A percentile compares a stretch with the other conserved stretches of the same genome.
Evolutionary conservation across 2,329 filamentous ascomycete genomes (phyloP).

Genomic region (Aspergillus spinulosporus): DNA sequence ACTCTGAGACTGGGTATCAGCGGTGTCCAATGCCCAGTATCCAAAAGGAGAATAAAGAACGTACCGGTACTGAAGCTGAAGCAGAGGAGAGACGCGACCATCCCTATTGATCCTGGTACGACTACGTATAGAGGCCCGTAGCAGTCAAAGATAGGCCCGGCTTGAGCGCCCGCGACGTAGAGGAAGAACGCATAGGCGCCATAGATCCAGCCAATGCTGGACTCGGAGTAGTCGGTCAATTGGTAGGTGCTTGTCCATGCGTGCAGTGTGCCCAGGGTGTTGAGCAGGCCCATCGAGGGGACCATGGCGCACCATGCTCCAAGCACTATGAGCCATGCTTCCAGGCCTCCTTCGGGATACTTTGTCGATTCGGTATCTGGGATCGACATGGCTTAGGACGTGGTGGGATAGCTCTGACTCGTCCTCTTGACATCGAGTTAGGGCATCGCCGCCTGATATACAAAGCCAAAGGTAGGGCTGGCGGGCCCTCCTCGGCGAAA

Average conservation of each 20-base stretch:
- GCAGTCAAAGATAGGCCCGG: constrained; percentile 22
- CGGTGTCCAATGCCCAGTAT: not conserved
- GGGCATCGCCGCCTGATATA: not conserved
- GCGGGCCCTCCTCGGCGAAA: not conserved
- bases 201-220: constrained; percentile 45
- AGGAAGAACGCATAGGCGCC: constrained; percentile 43
- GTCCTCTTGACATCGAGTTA: not conserved
- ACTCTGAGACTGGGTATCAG: constrained; percentile 29
- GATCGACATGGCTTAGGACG: not conserved
- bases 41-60: not conserved
- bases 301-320: constrained; percentile 43
- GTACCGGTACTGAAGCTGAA: constrained; percentile 30
- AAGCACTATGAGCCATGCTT: constrained; percentile 47
- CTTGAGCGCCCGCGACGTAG: constrained; percentile 34
- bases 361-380: not conserved
- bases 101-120: constrained; percentile 22
- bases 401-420: not conserved
- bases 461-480: not conserved
- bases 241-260: constrained; percentile 42
- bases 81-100: constrained; percentile 31
- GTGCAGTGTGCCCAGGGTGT: constrained; percentile 42
- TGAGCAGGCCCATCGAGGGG: constrained; percentile 44
- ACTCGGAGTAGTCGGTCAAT: constrained; percentile 35
- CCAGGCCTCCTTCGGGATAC: constrained; percentile 44
- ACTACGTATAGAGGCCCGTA: constrained; percentile 18